Percentiles rank a stretch among this genome's conserved stretches.
These are phyloP conservation scores for Auricularia heimuer DNA, from an alignment of 768 basidiomycete species.

Conservation along the genomic window DNA sequence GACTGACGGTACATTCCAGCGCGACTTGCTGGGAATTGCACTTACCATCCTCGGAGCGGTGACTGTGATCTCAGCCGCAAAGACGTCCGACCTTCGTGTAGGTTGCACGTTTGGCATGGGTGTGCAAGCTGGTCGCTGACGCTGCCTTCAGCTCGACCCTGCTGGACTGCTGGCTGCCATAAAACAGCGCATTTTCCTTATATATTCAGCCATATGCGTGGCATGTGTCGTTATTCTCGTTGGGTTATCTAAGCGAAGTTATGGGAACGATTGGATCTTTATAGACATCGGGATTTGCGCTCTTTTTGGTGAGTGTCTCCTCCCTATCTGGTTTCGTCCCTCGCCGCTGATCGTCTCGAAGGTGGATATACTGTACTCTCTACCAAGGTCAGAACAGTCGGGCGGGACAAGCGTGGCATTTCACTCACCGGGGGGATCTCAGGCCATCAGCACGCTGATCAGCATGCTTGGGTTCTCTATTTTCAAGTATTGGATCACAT, in stretches of 20 bases:
- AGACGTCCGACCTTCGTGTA: conserved; percentile 55
- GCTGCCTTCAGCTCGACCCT: conserved; percentile 40
- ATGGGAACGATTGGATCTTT: conserved; percentile 61
- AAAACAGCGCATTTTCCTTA: conserved; percentile 58
- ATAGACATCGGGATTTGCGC: conserved; percentile 87
- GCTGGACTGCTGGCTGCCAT: conserved; percentile 60
- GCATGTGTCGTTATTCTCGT: conserved; percentile 42
- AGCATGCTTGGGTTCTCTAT: conserved; percentile 69
- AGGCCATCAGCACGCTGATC: conserved; percentile 72
- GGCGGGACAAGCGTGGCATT: too few species aligned
- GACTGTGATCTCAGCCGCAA: conserved; percentile 80
- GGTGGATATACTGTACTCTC: conserved; percentile 92
- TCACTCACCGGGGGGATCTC: too few species aligned
- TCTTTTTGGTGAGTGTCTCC: conserved; percentile 49
- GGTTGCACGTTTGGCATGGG: conserved; percentile 4
- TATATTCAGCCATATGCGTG: conserved; percentile 60
- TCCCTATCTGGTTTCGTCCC: neutral
- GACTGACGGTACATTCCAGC: conserved; percentile 30
- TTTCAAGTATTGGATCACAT: conserved; percentile 74
- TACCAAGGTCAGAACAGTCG: conserved; percentile 43
- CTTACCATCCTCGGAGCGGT: conserved; percentile 83
- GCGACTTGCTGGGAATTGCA: conserved; percentile 66
- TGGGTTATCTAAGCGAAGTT: conserved; percentile 50
- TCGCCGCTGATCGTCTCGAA: conserved; percentile 16
- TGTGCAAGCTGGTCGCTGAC: neutral